Base-by-base conservation (phyloP, 176 grass and related monocot genomes). In the Triticum timopheevii region DNA sequence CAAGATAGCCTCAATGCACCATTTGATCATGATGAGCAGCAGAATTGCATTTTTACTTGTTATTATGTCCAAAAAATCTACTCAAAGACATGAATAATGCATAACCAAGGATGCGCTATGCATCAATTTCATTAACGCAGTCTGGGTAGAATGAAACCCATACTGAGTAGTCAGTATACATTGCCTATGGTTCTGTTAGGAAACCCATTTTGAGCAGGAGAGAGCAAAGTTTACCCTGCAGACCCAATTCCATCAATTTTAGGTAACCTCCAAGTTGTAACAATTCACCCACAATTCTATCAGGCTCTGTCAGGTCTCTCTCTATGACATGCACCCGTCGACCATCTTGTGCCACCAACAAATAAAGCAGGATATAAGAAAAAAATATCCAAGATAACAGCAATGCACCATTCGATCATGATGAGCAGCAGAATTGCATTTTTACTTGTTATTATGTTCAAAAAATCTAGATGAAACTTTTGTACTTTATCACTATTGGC, bases 211-310 rank as follows among this genome's bases (percentile, higher is more conserved):
- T 13, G 5, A 31, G 40, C 12, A 2, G 5, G 56, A 72, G 31
- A 28, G 12, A 73, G 33, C 6, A 69, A 72, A 42, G 45, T 42
- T 88, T 91, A 99, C 97, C 97, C 73, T 94, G 42, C 23, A 99
- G 92, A 80, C 83, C 94, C 85, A 99, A 71, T 77, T 99, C 97
- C 3, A 99, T 86, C 83, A 99, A 85, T 88, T 91, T 99, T 58
- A 99, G 75, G 80, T 96, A 96, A 50, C 97, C 97, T 65, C 97
- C 97, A 35, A 94, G 97, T 64, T 99, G 97, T 77, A 99, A 87
- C 13, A 99, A 83, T 88, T 99, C 97, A 69, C 97, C 97, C 35
- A 99, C 97, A 64, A 99, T 99, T 89, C 97, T 90, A 85, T 96
- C 97, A 5, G 97, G 97, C 52, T 99, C 94, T 78, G 92, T 91